Base-by-base conservation (phyloP, 495 filamentous ascomycete species). In the Penicillium diatomitis region DNA sequence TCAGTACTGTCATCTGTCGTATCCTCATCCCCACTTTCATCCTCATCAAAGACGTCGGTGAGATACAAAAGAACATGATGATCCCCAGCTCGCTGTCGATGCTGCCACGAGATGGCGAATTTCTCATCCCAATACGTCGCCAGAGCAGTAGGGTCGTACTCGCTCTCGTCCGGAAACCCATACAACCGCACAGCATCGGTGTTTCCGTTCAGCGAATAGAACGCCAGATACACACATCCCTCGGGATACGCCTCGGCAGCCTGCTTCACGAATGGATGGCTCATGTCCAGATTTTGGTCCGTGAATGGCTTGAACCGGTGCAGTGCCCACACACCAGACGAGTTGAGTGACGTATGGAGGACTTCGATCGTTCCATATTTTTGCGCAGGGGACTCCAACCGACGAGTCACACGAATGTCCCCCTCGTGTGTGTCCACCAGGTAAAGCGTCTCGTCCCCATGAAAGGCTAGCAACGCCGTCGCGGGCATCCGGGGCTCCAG, bases 31-130 rank as follows among this genome's bases (percentile, higher is more conserved):
- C 10, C 32, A 0, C 5, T 1, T 4, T 42, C 43, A 8, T 38
- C 32, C 6, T 38, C 37, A 37, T 47, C 40, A 4, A 11, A 12
- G 6, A 54, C 48, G 12, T 32, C 8, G 8, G 44, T n/a, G 9
- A 44, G 56, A 41, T 72, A 72, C 20, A 66, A 52, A 5, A 65
- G 40, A 0, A 72, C 68, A 31, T 62, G 52, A 48, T 61, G 41
- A 8, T 59, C 55, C 11, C 43, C 12, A n/a, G 44, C 32, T 10
- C 61, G 53, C 6, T 47, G 41, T 12, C n/a, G n/a, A 50, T 72
- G 54, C 36, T 65, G 62, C 71, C 71, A 74, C 8, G 65, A 71
- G 27, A 74, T 70, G 0, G 64, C 71, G 60, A 72, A 73, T 5
- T 44, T 52, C 9, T 53, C 49, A 12, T 41, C 33, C 6, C 31